Evolutionary conservation across 805 yeast species (phyloP).

Genomic region (Suhomyces kilbournensis): DNA sequence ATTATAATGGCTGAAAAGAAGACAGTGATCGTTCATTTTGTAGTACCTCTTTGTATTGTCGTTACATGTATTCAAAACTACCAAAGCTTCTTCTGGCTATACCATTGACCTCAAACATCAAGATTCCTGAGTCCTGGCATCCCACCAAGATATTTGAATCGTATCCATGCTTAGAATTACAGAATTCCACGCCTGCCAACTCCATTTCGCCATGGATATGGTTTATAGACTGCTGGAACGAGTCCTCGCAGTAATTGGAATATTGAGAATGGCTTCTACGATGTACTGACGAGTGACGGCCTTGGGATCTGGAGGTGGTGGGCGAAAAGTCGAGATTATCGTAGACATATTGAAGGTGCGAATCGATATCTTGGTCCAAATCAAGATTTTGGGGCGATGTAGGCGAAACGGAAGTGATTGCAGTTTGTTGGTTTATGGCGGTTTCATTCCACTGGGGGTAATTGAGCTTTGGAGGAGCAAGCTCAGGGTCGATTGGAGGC

Average conservation of each 20-base stretch:
- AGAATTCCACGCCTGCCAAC: constrained; percentile 35
- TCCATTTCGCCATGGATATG: constrained; percentile 45
- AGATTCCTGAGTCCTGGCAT: constrained; percentile 57
- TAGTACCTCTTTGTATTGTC: no score
- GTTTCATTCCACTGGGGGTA: constrained; percentile 19
- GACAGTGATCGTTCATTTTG: no score
- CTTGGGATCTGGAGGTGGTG: neutral
- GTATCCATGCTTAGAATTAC: constrained; percentile 20
- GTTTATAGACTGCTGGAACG: constrained; percentile 29
- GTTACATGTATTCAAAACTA: constrained; percentile 41
- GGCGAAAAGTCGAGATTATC: constrained; percentile 10
- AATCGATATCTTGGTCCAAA: constrained; percentile 5
- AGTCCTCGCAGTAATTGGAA: constrained; percentile 19
- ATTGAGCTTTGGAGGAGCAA: constrained; percentile 19
- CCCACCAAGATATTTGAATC: constrained; percentile 34
- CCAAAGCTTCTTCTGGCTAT: constrained; percentile 63
- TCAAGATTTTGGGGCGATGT: constrained; percentile 12
- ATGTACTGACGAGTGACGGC: neutral
- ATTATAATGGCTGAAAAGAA: no score
- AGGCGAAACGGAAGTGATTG: constrained; percentile 10
- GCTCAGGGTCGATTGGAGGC: constrained; percentile 3
- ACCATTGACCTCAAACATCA: constrained; percentile 66
- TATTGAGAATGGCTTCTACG: constrained; percentile 7
- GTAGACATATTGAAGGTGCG: constrained; percentile 22
- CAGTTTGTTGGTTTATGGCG: neutral